Conservation (phyloP, 2,329 filamentous ascomycete species). For the Sporothrix mexicana region DNA sequence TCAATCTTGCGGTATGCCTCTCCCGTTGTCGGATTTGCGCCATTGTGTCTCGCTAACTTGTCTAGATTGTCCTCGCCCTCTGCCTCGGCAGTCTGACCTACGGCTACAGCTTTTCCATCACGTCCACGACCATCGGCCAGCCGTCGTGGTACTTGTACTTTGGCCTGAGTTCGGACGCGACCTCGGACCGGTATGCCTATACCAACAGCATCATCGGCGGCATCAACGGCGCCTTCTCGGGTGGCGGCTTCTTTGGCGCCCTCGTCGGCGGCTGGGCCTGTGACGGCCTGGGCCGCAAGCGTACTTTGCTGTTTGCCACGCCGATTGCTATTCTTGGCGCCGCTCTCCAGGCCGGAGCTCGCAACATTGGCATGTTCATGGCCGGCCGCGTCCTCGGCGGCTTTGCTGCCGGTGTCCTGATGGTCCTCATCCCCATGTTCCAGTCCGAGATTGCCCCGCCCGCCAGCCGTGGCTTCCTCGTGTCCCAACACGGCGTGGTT, state of each 20-base stretch:
- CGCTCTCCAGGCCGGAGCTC: constrained; percentile 34
- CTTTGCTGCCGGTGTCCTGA: constrained; percentile 48
- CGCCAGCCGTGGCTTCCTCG: constrained; percentile 40
- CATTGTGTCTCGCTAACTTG: background rate
- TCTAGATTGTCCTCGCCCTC: constrained; percentile 19
- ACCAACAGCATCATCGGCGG: constrained; percentile 28
- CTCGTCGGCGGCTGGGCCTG: constrained; percentile 12
- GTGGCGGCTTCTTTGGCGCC: constrained; percentile 32
- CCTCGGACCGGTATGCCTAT: background rate
- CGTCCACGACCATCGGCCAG: constrained; percentile 28
- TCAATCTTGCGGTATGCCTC: constrained; percentile 14
- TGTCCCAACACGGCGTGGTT: constrained; percentile 38
- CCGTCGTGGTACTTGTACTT: constrained; percentile 28
- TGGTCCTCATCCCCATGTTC: constrained; percentile 27
- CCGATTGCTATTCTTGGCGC: constrained; percentile 19
- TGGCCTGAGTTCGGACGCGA: background rate
- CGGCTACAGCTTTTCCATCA: background rate
- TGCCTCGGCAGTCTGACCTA: constrained; percentile 18
- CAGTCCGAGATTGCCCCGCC: constrained; percentile 48
- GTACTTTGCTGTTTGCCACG: constrained; percentile 24
- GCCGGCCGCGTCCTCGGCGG: constrained; percentile 49
- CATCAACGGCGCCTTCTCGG: constrained; percentile 27
- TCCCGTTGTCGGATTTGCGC: background rate
- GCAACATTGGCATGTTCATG: constrained; percentile 38
- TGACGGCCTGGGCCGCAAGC: constrained; percentile 26